Evolutionary conservation across 441 rosid genomes (phyloP), one percentile per base, ranked within the genome.

Genomic region (Pelargonium hybrid): DNA sequence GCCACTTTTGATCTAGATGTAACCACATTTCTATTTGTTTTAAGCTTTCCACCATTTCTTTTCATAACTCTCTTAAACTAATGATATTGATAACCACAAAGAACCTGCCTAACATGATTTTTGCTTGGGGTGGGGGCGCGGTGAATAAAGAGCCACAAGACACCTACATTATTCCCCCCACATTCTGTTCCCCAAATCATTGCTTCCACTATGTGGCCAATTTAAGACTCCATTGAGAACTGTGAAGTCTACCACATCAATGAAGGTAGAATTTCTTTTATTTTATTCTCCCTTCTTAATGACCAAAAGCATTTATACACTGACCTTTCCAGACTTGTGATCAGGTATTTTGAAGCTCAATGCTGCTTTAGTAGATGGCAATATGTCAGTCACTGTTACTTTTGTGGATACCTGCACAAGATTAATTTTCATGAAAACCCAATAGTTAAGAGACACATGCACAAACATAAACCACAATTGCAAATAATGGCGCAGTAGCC

Each of bases 291-390:
- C 23, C 9, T 15, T 54, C 9, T 54, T 6, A 15, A 15, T 54
- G 23, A 54, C 61, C 2, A 54, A 54, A 67, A 41, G 34, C 23
- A n/a, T 34, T 47, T 66, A 50, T 56, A 78, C 72, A 86, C 91
- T 76, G 75, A 90, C 96, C 94, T 88, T 88, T 86, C 96, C 89
- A 76, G 90, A 90, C 86, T 85, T 90, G 78, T 90, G 91, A 84
- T 90, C 92, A 52, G 96, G 96, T 75, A 88, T 79, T 74, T 73
- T 81, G 81, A 88, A 90, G 83, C 92, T 86, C 69, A 86, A 69
- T 45, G 84, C 83, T 70, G 82, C 87, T 79, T 83, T 88, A 45
- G 90, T 84, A 72, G 79, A 75, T 20, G 90, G 90, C 69, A 87
- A 69, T 43, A 85, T 73, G 73, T 85, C 86, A 78, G 77, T 80